Percentiles rank a stretch among this genome's conserved stretches.
Evolutionary conservation across 495 filamentous ascomycete species (phyloP).

Genomic region (Xylaria flabelliformis): DNA sequence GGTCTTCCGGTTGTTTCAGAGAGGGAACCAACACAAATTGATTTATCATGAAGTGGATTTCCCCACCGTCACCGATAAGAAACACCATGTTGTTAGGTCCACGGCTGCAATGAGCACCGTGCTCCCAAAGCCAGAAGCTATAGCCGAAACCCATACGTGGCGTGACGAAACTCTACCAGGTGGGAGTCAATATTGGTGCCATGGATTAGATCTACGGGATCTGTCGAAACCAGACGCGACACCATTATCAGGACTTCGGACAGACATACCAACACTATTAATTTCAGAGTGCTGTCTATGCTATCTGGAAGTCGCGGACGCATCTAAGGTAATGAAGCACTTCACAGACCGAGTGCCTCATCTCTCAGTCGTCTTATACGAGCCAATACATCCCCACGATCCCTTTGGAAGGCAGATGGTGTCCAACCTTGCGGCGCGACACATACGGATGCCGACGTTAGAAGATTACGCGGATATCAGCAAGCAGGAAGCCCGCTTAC

Average conservation of each 20-base stretch:
- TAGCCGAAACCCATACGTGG: conserved; percentile 36
- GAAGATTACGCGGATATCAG: conserved; percentile 68
- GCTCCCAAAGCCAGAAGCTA: conserved; percentile 34
- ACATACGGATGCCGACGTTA: conserved; percentile 84
- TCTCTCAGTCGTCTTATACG: conserved; percentile 79
- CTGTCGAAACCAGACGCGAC: conserved; percentile 48
- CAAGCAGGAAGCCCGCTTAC: conserved; percentile 71
- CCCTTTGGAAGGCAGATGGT: conserved; percentile 91
- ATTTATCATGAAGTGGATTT: conserved; percentile 96
- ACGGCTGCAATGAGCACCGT: conserved; percentile 39
- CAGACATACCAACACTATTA: conserved; percentile 74
- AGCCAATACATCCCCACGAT: conserved; percentile 83
- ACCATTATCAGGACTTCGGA: conserved; percentile 44
- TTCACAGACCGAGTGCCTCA: conserved; percentile 65
- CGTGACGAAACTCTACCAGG: conserved; percentile 36
- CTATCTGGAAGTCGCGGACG: conserved; percentile 72
- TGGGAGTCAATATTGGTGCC: conserved; percentile 67
- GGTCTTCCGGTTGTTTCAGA: conserved; percentile 69
- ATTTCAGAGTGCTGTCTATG: conserved; percentile 94
- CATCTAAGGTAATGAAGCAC: conserved; percentile 67
- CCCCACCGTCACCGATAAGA: conserved; percentile 69
- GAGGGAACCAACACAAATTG: conserved; percentile 48
- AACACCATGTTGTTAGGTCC: conserved; percentile 51
- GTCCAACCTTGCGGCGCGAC: conserved; percentile 83
- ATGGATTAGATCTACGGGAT: conserved; percentile 80